A percentile compares a stretch with the other conserved stretches of the same genome.
Evolutionary conservation across 805 yeast species (phyloP).

Genomic region (Wickerhamiella galacta): DNA sequence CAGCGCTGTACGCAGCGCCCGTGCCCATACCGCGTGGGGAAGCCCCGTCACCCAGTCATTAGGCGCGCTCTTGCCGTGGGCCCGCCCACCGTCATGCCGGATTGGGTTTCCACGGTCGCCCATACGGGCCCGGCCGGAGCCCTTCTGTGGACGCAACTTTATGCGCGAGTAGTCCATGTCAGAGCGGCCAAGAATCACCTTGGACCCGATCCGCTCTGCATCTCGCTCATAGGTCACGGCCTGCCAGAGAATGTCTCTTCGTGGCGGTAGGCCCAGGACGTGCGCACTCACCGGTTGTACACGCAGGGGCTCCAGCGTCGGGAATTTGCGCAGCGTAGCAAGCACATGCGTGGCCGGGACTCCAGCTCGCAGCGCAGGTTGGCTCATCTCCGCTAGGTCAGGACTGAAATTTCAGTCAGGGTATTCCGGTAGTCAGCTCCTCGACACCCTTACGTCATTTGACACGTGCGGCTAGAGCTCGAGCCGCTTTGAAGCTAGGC

Average conservation of each 20-base stretch:
- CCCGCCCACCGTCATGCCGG: slow-evolving; percentile 76
- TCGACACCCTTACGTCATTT: too few species aligned
- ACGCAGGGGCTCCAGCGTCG: slow-evolving; percentile 72
- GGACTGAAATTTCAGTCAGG: too few species aligned
- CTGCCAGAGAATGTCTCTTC: slow-evolving; percentile 87
- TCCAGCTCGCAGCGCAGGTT: slow-evolving; percentile 14
- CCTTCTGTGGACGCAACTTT: slow-evolving; percentile 80
- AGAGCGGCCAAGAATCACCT: slow-evolving; percentile 71
- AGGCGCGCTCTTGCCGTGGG: slow-evolving; percentile 80
- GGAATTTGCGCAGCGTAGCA: slow-evolving; percentile 67
- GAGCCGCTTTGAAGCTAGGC: too few species aligned
- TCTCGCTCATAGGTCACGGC: slow-evolving; percentile 90
- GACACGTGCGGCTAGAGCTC: too few species aligned
- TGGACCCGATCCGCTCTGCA: slow-evolving; percentile 72
- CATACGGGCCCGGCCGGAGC: slow-evolving; percentile 84
- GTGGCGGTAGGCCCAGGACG: slow-evolving; percentile 56
- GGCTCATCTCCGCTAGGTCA: too few species aligned
- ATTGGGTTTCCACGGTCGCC: slow-evolving; percentile 95
- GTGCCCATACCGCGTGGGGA: slow-evolving; percentile 53
- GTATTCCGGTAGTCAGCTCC: too few species aligned
- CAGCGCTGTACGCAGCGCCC: slow-evolving; percentile 68
- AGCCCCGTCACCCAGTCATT: slow-evolving; percentile 71
- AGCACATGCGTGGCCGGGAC: slow-evolving; percentile 52
- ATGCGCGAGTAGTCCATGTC: slow-evolving; percentile 72
- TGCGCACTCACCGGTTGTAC: slow-evolving; percentile 59